These are phyloP conservation scores for Trypanosomatidae sp. DNA, from an alignment of 208 protist species.

Conservation along the genomic window DNA sequence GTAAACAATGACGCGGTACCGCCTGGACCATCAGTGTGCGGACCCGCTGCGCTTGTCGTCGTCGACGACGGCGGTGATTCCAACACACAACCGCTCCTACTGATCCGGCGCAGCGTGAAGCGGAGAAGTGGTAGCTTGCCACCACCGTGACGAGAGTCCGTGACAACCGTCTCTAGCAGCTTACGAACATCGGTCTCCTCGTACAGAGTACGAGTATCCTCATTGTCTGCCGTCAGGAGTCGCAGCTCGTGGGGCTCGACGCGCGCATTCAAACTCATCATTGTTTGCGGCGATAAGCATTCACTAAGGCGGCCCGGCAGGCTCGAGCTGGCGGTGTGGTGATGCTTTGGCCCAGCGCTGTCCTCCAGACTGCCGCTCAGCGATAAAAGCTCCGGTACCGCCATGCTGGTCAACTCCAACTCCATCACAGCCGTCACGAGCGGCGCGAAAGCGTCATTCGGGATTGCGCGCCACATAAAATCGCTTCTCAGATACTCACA, in stretches of 20 bases:
- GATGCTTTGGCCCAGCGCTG: neutral
- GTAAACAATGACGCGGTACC: neutral
- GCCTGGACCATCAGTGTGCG: neutral
- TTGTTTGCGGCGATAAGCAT: neutral
- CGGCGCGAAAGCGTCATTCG: constrained; percentile 1
- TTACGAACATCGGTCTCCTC: neutral
- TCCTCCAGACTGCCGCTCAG: neutral
- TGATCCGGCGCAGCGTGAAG: constrained; percentile 3
- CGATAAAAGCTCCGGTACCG: neutral
- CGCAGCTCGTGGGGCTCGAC: constrained; percentile 3
- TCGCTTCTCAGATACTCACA: neutral
- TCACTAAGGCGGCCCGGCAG: neutral
- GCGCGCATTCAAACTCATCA: neutral
- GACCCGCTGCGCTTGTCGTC: neutral
- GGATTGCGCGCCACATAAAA: neutral
- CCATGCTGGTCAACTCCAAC: neutral
- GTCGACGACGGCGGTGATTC: neutral
- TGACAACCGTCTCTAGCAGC: neutral
- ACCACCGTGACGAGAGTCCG: neutral
- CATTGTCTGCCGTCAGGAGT: constrained; percentile 1
- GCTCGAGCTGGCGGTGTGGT: neutral
- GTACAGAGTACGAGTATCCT: neutral
- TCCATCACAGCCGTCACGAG: neutral
- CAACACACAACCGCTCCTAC: neutral
- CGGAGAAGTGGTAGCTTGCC: neutral